These are phyloP conservation scores for Pilaira anomala DNA, from an alignment of 192 early-diverging fungal species.

Conservation along the genomic window DNA sequence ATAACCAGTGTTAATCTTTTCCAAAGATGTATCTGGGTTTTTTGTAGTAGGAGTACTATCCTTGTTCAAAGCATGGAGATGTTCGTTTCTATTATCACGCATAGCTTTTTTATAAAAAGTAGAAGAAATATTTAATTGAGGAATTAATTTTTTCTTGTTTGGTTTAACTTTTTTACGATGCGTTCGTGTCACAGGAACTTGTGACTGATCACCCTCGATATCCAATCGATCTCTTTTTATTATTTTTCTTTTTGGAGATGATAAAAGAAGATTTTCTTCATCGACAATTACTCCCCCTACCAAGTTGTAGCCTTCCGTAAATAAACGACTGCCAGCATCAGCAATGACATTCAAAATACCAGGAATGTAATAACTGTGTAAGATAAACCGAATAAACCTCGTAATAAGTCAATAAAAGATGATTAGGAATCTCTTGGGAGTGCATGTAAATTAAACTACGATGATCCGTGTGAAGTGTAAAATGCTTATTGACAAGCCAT, in stretches of 20 bases:
- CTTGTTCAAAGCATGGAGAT: neutral
- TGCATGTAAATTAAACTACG: neutral
- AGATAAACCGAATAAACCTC: neutral
- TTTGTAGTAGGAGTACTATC: neutral
- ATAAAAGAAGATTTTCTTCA: neutral
- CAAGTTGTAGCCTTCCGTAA: neutral
- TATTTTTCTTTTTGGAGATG: neutral
- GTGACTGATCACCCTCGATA: neutral
- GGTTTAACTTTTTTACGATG: neutral
- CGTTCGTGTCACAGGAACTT: too few relatives aligned
- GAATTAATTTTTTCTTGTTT: neutral
- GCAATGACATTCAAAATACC: neutral
- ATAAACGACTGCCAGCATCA: neutral
- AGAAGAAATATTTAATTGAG: neutral
- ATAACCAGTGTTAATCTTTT: neutral
- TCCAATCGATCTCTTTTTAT: neutral
- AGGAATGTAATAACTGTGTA: neutral
- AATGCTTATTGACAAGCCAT: constrained; percentile 28
- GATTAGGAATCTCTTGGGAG: neutral
- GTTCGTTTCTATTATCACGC: too few relatives aligned
- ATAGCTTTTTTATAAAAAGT: too few relatives aligned
- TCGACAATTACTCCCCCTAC: neutral
- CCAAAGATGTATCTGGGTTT: neutral
- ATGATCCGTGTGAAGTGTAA: constrained; percentile 37
- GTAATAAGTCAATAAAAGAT: neutral